Evolutionary conservation across 805 yeast species (phyloP), one percentile per base, ranked within the genome.

Genomic region (Barnettozyma sp.): DNA sequence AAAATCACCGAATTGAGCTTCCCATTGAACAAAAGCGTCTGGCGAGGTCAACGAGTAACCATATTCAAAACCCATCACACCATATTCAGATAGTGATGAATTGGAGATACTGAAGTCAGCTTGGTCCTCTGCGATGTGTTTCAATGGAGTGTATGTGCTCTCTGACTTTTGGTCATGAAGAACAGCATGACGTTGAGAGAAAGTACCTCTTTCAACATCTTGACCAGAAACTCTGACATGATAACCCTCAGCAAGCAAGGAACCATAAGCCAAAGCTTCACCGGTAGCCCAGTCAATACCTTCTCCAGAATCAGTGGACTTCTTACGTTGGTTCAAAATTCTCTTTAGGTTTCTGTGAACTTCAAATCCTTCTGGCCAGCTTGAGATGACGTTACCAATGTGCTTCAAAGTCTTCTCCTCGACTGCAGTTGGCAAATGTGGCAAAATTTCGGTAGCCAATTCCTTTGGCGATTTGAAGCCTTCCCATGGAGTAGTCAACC

Each of bases 121-220:
- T 65, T 87, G 96, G 49, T 76, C 75, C 50, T 78, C 83, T 48
- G 76, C 67, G 49, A 90, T 68, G 58, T 83, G 71, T 63, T 82
- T 75, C 61, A 92, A 74, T 54, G 98, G 97, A 41, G 86, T 80
- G 68, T 82, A 78, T 20, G 84, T 78, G 32, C 67, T 66, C 65
- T 88, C 97, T 33, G 83, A 78, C 37, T 76, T 69, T 70, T 92
- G 99, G 65, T 92, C 98, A 62, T 92, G 98, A 62, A 92, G 71
- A 32, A 92, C 97, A 40, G 97, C 90, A 60, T 92, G 99, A 70
- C 99, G 90, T 71, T 92, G 99, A 37, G 98, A 92, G 76, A 92
- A 90, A 26, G 99, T 92, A 72, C 99, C 99, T 78, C 99, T 87
- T 75, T 92, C 98, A 48, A 92, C 97, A 76, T 92, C 99, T 72